Percentiles rank a stretch among this genome's conserved stretches.
Conservation (phyloP, 163 green algal species). For the Scenedesmus sp. region DNA sequence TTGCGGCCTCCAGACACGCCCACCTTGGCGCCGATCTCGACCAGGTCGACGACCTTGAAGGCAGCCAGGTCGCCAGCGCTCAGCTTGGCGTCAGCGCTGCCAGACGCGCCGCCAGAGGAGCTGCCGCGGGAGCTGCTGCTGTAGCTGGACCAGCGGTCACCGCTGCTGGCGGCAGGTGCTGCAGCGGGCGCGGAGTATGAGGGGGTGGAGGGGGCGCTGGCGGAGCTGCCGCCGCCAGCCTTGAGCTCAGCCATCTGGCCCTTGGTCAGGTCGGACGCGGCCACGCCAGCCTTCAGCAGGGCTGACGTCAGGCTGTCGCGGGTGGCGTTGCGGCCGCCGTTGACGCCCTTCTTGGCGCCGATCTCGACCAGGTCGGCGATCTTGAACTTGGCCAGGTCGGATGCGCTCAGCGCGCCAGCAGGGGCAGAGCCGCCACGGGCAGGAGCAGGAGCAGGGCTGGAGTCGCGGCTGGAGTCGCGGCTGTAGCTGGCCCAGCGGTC, state of each 20-base stretch:
- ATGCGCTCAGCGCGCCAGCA: slow-evolving; percentile 6
- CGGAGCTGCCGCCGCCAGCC: neutral
- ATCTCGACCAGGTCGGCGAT: slow-evolving; percentile 51
- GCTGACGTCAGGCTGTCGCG: slow-evolving; percentile 34
- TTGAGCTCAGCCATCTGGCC: slow-evolving; percentile 48
- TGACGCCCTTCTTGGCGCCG: slow-evolving; percentile 44
- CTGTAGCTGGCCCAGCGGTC: slow-evolving; percentile 50
- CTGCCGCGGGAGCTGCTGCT: slow-evolving; percentile 28
- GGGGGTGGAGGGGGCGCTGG: slow-evolving; percentile 10
- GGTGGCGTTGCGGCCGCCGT: slow-evolving; percentile 42
- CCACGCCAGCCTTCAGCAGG: slow-evolving; percentile 52
- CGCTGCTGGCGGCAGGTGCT: slow-evolving; percentile 10
- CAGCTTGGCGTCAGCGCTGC: slow-evolving; percentile 13
- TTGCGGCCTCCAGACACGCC: slow-evolving; percentile 26
- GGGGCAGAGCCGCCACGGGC: neutral
- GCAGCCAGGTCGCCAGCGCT: slow-evolving; percentile 26
- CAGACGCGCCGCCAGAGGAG: neutral
- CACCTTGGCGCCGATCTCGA: slow-evolving; percentile 17
- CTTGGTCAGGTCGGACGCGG: slow-evolving; percentile 39
- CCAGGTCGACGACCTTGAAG: slow-evolving; percentile 37
- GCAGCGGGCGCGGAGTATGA: slow-evolving; percentile 1
- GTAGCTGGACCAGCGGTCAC: slow-evolving; percentile 48
- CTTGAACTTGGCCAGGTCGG: slow-evolving; percentile 53
- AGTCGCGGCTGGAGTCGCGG: slow-evolving; percentile 2
- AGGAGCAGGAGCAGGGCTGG: neutral